phyloP scores from a whole-genome alignment of 1,284 basidiomycete genomes.

The Leccinum pachyderme region DNA sequence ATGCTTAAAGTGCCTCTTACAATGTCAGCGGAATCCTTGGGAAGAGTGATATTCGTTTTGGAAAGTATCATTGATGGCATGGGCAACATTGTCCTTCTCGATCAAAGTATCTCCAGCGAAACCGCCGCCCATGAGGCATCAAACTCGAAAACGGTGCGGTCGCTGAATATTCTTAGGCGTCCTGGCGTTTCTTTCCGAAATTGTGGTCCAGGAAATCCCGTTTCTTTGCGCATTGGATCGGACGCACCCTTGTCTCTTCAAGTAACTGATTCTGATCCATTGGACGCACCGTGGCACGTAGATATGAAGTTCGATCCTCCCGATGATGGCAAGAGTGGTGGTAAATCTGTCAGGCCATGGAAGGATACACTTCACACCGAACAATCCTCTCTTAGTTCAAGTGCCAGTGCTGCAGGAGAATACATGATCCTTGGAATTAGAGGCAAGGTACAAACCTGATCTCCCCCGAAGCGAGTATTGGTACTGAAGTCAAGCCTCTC shows the following conservation, averaged over 20 bases:
- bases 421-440: slow-evolving; percentile 75
- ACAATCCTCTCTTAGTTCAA: slow-evolving; percentile 49
- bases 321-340: slow-evolving; percentile 36
- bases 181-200: slow-evolving; percentile 73
- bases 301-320: slow-evolving; percentile 58
- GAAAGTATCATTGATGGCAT: slow-evolving; percentile 74
- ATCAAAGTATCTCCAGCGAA: slow-evolving; percentile 29
- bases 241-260: slow-evolving; percentile 54
- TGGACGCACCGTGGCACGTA: slow-evolving; percentile 70
- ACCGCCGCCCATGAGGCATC: slow-evolving; percentile 16
- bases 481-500: slow-evolving; percentile 6
- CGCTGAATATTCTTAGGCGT: slow-evolving; percentile 73
- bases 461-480: background rate
- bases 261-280: slow-evolving; percentile 49
- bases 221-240: slow-evolving; percentile 72
- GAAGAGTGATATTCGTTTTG: slow-evolving; percentile 66
- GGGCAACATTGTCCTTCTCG: slow-evolving; percentile 64
- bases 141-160: slow-evolving; percentile 52
- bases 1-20: slow-evolving; percentile 67
- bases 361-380: slow-evolving; percentile 55
- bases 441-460: slow-evolving; percentile 50
- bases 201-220: slow-evolving; percentile 72
- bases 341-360: slow-evolving; percentile 55
- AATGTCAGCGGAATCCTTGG: slow-evolving; percentile 58
- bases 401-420: slow-evolving; percentile 68